These are phyloP conservation scores for Karstenula rhodostoma DNA, from an alignment of 2,329 filamentous ascomycete species.

Conservation along the genomic window DNA sequence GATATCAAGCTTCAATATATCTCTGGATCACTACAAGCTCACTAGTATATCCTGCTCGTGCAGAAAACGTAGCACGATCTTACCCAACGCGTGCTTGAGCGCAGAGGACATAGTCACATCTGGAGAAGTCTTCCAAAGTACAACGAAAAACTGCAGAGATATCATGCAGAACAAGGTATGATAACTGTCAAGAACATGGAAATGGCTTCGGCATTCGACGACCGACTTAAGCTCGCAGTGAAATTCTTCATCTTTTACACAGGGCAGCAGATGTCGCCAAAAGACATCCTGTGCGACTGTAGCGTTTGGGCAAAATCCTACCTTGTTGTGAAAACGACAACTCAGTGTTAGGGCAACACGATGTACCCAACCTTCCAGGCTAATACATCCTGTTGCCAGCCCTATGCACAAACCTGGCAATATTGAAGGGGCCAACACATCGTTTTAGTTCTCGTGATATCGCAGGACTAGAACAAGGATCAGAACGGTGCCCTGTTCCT, in stretches of 20 bases:
- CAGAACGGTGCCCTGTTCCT: background rate
- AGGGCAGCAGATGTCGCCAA: too few relatives aligned
- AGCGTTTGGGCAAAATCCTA: too few relatives aligned
- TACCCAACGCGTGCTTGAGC: background rate
- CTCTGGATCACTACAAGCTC: constrained; percentile 13
- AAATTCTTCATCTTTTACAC: too few relatives aligned
- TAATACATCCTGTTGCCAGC: background rate
- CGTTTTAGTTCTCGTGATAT: too few relatives aligned
- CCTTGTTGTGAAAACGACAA: background rate
- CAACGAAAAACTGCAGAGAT: constrained; percentile 5
- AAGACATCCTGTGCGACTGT: too few relatives aligned
- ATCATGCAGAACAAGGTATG: constrained; percentile 7
- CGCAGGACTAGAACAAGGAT: too few relatives aligned
- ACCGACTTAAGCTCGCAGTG: too few relatives aligned
- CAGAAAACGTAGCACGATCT: constrained; percentile 9
- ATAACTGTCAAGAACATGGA: too few relatives aligned
- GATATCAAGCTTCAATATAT: background rate
- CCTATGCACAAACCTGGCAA: too few relatives aligned
- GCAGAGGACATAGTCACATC: constrained; percentile 9
- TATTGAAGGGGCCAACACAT: too few relatives aligned
- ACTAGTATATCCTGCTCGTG: constrained; percentile 10
- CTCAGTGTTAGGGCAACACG: background rate
- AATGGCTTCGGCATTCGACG: too few relatives aligned
- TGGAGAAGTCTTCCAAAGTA: constrained; percentile 6
- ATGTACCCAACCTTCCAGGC: background rate